These are phyloP conservation scores for Apiosordaria backusii DNA, from an alignment of 495 filamentous ascomycete genomes.

Conservation along the genomic window DNA sequence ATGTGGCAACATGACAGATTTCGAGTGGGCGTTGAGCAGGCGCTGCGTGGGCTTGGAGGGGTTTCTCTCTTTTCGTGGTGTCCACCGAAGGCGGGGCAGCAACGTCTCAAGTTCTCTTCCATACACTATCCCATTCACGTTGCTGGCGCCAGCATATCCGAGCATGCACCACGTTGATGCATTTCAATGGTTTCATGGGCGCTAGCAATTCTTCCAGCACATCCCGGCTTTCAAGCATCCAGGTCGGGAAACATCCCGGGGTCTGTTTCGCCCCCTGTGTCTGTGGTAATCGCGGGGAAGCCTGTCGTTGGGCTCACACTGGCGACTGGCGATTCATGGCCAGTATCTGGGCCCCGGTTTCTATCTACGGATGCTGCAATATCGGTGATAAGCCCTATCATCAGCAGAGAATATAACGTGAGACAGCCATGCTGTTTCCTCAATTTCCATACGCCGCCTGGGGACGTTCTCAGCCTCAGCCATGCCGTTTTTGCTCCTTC, in stretches of 20 bases:
- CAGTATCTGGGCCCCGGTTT: background rate
- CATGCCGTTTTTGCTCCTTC: background rate
- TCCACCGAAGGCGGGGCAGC: background rate
- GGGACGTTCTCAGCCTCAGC: background rate
- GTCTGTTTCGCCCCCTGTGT: background rate
- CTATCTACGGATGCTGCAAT: background rate
- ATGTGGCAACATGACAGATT: background rate
- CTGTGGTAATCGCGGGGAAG: background rate
- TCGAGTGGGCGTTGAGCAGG: background rate
- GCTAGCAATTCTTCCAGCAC: background rate
- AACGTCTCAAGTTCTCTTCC: background rate
- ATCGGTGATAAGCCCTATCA: background rate
- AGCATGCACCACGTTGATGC: conserved; percentile 8
- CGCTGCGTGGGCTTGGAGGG: background rate
- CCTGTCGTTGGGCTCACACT: background rate
- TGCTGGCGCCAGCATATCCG: background rate
- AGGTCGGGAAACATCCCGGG: background rate
- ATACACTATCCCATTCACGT: background rate
- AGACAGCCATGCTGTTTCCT: too few relatives aligned
- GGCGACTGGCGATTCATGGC: background rate
- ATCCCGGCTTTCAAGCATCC: too few relatives aligned
- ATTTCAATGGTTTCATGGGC: conserved; percentile 4
- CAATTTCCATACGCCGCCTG: background rate
- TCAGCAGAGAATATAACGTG: background rate
- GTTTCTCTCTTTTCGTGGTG: background rate